Percentiles rank a stretch among this genome's conserved stretches.
Conservation (phyloP, 2,329 filamentous ascomycete species). For the Eurotiales sp. region DNA sequence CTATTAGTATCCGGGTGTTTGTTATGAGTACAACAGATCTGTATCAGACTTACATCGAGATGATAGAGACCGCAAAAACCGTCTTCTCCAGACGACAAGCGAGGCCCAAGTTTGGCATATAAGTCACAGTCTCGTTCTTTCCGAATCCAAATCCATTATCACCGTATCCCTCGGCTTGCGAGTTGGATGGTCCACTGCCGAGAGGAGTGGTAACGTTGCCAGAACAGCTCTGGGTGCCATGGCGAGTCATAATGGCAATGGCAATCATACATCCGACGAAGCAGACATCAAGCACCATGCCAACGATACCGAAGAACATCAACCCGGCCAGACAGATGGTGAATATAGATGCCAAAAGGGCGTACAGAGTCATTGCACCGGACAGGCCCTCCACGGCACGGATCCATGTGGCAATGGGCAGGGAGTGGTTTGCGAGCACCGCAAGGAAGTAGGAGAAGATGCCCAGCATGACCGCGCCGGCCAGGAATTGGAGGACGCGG, state of each 20-base stretch:
- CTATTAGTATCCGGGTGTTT: background rate
- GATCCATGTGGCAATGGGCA: slow-evolving; percentile 60
- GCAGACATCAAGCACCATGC: slow-evolving; percentile 69
- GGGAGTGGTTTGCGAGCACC: slow-evolving; percentile 61
- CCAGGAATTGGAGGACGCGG: slow-evolving; percentile 70
- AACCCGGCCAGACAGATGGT: slow-evolving; percentile 77
- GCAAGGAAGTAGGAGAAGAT: slow-evolving; percentile 84
- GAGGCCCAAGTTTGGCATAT: slow-evolving; percentile 43
- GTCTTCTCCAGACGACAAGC: slow-evolving; percentile 75
- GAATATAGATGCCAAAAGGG: slow-evolving; percentile 65
- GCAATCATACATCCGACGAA: slow-evolving; percentile 79
- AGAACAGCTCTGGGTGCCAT: slow-evolving; percentile 64
- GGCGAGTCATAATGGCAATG: slow-evolving; percentile 69
- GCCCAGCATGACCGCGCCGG: slow-evolving; percentile 68
- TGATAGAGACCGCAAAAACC: slow-evolving; percentile 71
- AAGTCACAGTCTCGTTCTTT: slow-evolving; percentile 18
- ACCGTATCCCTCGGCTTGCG: slow-evolving; percentile 48
- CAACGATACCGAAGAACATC: slow-evolving; percentile 67
- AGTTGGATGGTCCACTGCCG: slow-evolving; percentile 57
- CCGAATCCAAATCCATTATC: slow-evolving; percentile 44
- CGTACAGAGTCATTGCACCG: slow-evolving; percentile 71
- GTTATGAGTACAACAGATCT: slow-evolving; percentile 3
- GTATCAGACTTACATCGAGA: slow-evolving; percentile 61
- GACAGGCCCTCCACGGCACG: slow-evolving; percentile 76
- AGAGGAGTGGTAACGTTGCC: slow-evolving; percentile 64